These are phyloP conservation scores for Pseudonitzschia multiseries DNA, from an alignment of 108 stramenopile genomes.

Conservation along the genomic window DNA sequence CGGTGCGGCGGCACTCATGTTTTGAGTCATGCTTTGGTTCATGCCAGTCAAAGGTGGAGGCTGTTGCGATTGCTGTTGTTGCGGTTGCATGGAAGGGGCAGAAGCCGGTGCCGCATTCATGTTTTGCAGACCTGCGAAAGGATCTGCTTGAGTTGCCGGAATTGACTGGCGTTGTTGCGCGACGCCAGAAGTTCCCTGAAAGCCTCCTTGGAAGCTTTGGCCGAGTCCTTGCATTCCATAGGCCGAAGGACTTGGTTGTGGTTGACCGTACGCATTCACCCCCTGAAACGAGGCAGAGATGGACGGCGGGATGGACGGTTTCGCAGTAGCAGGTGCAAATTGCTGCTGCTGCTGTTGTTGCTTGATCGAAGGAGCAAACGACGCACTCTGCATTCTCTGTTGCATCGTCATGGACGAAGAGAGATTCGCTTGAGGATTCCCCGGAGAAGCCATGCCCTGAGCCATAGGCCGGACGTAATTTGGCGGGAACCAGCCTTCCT, in stretches of 20 bases:
- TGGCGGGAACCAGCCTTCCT: constrained; percentile 87
- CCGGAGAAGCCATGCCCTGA: constrained; percentile 23
- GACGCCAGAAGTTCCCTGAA: neutral
- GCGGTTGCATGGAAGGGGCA: constrained; percentile 17
- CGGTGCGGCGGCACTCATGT: neutral
- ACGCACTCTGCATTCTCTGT: constrained; percentile 63
- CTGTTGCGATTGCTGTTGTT: constrained; percentile 25
- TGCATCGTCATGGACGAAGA: constrained; percentile 44
- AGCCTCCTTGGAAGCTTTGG: constrained; percentile 7
- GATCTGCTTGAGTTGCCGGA: constrained; percentile 56
- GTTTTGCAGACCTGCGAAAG: constrained; percentile 78
- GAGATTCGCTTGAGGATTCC: neutral
- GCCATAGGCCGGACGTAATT: constrained; percentile 60
- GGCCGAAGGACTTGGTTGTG: constrained; percentile 22
- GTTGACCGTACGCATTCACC: constrained; percentile 27
- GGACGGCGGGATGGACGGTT: too few relatives aligned
- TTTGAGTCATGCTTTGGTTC: neutral
- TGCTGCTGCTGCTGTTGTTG: constrained; percentile 44
- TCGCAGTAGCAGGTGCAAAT: constrained; percentile 13
- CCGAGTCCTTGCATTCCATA: constrained; percentile 12
- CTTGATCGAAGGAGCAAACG: constrained; percentile 49
- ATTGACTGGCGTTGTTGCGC: constrained; percentile 45
- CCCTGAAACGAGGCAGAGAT: constrained; percentile 7
- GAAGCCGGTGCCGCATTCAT: constrained; percentile 17
- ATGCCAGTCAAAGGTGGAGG: neutral